Conservation (phyloP, 2,329 filamentous ascomycete species). For the Penicillium sp. region DNA sequence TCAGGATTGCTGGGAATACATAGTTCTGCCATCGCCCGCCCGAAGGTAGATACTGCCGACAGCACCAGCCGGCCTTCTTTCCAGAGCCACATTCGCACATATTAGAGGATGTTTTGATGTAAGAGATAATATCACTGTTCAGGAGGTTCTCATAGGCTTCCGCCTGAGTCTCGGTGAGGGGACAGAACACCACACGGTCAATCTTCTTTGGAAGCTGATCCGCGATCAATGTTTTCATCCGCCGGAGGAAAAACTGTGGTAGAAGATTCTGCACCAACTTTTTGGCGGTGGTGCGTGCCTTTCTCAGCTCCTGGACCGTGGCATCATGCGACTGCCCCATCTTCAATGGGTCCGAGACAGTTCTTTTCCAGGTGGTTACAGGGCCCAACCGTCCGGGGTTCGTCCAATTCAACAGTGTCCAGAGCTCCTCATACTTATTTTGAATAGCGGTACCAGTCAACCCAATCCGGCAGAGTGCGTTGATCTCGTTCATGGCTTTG, state of each 20-base stretch:
- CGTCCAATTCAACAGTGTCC: slow-evolving; percentile 95
- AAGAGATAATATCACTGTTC: slow-evolving; percentile 70
- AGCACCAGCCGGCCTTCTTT: slow-evolving; percentile 82
- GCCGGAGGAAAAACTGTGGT: slow-evolving; percentile 85
- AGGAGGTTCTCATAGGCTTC: slow-evolving; percentile 84
- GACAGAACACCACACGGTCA: slow-evolving; percentile 93
- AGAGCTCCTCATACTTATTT: slow-evolving; percentile 96
- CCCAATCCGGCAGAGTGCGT: slow-evolving; percentile 88
- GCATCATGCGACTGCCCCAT: slow-evolving; percentile 93
- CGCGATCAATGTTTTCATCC: slow-evolving; percentile 91
- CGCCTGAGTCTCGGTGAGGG: slow-evolving; percentile 78
- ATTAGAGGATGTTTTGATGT: slow-evolving; percentile 71
- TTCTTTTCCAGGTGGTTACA: slow-evolving; percentile 75
- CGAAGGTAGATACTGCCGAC: slow-evolving; percentile 63
- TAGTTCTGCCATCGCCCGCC: slow-evolving; percentile 73
- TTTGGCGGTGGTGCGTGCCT: slow-evolving; percentile 78
- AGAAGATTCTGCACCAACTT: slow-evolving; percentile 86
- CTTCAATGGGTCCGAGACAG: slow-evolving; percentile 78
- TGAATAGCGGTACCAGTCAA: slow-evolving; percentile 96
- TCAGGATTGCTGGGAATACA: slow-evolving; percentile 84
- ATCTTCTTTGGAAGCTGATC: slow-evolving; percentile 93
- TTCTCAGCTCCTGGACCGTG: slow-evolving; percentile 78
- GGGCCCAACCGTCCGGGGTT: slow-evolving; percentile 77
- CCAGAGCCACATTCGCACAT: slow-evolving; percentile 71
- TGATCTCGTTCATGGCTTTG: slow-evolving; percentile 85